Conservation (phyloP, 139 green algal genomes). For the Chlamydomonas urium region DNA sequence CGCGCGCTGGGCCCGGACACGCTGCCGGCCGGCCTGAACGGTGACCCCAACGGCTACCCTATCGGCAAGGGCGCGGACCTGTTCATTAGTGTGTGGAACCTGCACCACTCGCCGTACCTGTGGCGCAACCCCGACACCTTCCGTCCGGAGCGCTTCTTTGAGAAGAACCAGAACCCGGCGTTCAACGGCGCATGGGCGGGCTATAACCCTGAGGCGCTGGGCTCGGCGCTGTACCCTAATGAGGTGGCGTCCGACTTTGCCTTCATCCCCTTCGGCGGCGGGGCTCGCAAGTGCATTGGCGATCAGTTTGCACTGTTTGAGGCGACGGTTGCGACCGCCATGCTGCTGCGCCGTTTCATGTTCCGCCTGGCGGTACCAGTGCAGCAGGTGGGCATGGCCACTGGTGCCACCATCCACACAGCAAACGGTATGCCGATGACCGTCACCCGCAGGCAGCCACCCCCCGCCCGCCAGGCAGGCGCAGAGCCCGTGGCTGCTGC, state of each 20-base stretch:
- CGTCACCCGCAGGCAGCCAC: constrained; percentile 19
- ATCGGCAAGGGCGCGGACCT: constrained; percentile 92
- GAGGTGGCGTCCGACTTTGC: constrained; percentile 93
- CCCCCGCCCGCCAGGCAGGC: no score
- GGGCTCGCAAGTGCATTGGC: constrained; percentile 93
- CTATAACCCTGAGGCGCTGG: constrained; percentile 60
- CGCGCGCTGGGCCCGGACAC: constrained; percentile 74
- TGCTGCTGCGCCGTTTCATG: constrained; percentile 80
- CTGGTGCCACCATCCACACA: constrained; percentile 97
- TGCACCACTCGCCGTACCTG: constrained; percentile 91
- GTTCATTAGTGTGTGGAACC: constrained; percentile 98
- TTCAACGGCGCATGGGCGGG: constrained; percentile 55
- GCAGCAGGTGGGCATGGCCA: constrained; percentile 74
- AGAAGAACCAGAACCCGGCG: constrained; percentile 43
- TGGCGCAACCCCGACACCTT: constrained; percentile 94
- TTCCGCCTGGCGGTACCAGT: constrained; percentile 40
- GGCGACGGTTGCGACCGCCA: constrained; percentile 71
- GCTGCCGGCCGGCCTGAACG: constrained; percentile 64
- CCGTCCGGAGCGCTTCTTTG: constrained; percentile 83
- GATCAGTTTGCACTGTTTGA: constrained; percentile 97
- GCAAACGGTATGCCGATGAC: constrained; percentile 74
- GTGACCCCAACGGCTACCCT: constrained; percentile 57
- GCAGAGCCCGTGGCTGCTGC: background rate
- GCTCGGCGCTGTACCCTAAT: constrained; percentile 86
- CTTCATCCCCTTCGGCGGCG: constrained; percentile 96